These are phyloP conservation scores for Alnus rubra DNA, from an alignment of 306 rosid species.

Conservation along the genomic window DNA sequence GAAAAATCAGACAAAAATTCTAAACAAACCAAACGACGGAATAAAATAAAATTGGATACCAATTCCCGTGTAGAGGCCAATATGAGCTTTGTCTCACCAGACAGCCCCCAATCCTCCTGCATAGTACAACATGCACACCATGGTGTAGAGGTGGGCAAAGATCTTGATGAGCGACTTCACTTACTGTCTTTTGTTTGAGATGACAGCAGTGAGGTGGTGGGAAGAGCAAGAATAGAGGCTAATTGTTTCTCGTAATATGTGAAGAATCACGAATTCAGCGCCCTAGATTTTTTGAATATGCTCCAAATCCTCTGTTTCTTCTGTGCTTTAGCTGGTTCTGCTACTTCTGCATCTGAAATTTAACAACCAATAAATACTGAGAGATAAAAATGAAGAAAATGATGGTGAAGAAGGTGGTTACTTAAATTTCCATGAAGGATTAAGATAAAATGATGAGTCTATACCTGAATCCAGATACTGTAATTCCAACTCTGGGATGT, in stretches of 20 bases:
- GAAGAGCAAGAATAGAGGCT: too few species aligned
- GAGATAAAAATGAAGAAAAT: too few species aligned
- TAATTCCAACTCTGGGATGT: too few species aligned
- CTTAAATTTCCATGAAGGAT: too few species aligned
- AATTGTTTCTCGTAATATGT: too few species aligned
- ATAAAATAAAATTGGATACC: constrained; percentile 36
- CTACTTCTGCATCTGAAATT: not conserved
- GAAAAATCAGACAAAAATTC: not conserved
- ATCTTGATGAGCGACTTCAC: constrained; percentile 63
- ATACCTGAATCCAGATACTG: too few species aligned
- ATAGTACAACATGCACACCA: constrained; percentile 72
- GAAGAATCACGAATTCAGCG: too few species aligned
- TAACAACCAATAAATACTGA: not conserved
- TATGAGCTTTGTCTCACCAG: constrained; percentile 78
- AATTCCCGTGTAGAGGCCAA: constrained; percentile 85
- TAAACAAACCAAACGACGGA: not conserved
- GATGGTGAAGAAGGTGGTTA: not conserved
- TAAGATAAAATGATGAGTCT: too few species aligned
- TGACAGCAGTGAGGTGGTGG: not conserved
- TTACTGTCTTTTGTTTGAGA: constrained; percentile 30
- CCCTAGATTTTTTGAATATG: too few species aligned
- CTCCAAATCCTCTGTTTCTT: too few species aligned
- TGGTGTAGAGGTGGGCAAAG: constrained; percentile 86
- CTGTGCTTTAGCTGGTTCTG: not conserved
- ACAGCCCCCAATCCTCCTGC: constrained; percentile 62